phyloP scores from a whole-genome alignment of 2,329 filamentous ascomycete species.

The Ascochyta fabae region DNA sequence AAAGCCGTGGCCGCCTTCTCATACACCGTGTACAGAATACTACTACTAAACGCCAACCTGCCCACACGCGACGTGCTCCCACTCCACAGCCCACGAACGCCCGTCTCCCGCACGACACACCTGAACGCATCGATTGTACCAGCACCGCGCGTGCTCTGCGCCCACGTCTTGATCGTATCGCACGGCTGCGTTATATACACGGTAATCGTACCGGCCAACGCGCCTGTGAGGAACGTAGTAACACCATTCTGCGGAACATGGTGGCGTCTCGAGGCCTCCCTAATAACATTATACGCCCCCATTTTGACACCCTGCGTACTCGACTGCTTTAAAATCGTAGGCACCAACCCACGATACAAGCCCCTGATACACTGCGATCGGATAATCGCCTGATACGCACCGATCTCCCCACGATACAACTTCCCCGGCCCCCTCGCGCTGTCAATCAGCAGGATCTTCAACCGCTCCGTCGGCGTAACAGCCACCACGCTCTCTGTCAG shows the following conservation, averaged over 20 bases:
- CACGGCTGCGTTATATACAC: constrained; percentile 54
- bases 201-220: constrained; percentile 41
- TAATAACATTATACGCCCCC: constrained; percentile 58
- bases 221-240: constrained; percentile 37
- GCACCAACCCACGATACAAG: constrained; percentile 55
- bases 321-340: constrained; percentile 58
- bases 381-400: constrained; percentile 38
- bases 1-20: constrained; percentile 34
- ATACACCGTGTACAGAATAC: constrained; percentile 43
- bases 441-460: constrained; percentile 45
- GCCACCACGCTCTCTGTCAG: constrained; percentile 36
- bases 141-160: constrained; percentile 43
- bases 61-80: constrained; percentile 40
- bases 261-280: constrained; percentile 38
- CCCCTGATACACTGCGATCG: constrained; percentile 52
- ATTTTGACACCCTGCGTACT: constrained; percentile 57
- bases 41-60: constrained; percentile 38
- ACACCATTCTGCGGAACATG: constrained; percentile 31
- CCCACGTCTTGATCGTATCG: constrained; percentile 52
- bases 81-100: constrained; percentile 38
- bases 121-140: constrained; percentile 33
- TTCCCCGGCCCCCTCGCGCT: constrained; percentile 31
- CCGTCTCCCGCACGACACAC: constrained; percentile 29
- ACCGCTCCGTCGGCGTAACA: constrained; percentile 41
- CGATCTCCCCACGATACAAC: constrained; percentile 28